phyloP scores from a whole-genome alignment of 2,329 filamentous ascomycete genomes.

The Monosporascus sp. region DNA sequence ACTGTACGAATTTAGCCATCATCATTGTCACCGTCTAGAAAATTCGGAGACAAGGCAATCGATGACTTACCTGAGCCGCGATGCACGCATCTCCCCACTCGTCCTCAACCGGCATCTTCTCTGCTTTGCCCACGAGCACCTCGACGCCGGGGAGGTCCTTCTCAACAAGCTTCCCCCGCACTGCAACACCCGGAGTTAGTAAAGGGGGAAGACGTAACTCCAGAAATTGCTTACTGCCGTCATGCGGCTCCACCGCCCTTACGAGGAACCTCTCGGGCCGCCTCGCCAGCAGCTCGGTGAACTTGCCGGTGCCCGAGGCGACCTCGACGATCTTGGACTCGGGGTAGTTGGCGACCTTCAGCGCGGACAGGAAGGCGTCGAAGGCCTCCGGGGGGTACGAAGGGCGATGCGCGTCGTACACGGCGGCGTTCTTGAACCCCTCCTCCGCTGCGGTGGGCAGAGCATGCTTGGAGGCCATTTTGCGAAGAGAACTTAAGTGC shows the following conservation, averaged over 20 bases:
- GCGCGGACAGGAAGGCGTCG: constrained; percentile 48
- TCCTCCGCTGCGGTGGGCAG: constrained; percentile 40
- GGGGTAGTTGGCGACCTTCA: constrained; percentile 44
- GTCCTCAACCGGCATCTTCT: constrained; percentile 48
- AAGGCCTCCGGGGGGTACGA: constrained; percentile 59
- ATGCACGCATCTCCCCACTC: constrained; percentile 62
- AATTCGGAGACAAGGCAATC: too few relatives aligned
- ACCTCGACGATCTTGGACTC: constrained; percentile 56
- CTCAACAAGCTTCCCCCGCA: constrained; percentile 55
- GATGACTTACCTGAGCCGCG: constrained; percentile 55
- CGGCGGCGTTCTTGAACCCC: constrained; percentile 60
- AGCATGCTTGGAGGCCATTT: constrained; percentile 14
- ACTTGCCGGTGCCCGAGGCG: constrained; percentile 66
- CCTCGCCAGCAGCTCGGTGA: constrained; percentile 57
- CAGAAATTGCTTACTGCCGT: constrained; percentile 33
- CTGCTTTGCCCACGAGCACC: constrained; percentile 54
- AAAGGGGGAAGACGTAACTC: too few relatives aligned
- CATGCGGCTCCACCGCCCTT: constrained; percentile 60
- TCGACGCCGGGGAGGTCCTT: constrained; percentile 54
- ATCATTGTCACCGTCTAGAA: too few relatives aligned
- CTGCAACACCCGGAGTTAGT: too few relatives aligned
- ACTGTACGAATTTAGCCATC: background rate
- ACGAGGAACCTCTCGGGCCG: constrained; percentile 57
- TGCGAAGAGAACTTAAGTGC: too few relatives aligned
- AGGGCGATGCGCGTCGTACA: constrained; percentile 65